Evolutionary conservation across 73 alveolate genomes (phyloP).

Genomic region (Tetrahymena elliotti): DNA sequence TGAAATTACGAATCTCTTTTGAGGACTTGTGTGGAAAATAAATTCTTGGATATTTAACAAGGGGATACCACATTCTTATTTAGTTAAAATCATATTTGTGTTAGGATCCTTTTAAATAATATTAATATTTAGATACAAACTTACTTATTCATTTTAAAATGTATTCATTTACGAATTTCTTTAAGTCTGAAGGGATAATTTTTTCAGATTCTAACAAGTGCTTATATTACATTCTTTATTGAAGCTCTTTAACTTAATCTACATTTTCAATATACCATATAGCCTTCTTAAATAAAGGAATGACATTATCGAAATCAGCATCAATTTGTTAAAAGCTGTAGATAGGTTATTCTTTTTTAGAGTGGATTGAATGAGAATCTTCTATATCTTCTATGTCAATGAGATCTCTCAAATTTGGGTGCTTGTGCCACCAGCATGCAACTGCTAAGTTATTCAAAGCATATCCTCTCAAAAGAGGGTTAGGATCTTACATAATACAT

Average conservation of each 20-base stretch:
- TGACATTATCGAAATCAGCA: conserved; percentile 24
- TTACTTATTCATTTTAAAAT: no score
- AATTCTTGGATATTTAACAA: conserved; percentile 19
- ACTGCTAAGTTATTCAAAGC: conserved; percentile 30
- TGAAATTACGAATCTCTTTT: neutral
- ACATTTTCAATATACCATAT: conserved; percentile 22
- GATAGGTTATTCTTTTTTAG: neutral
- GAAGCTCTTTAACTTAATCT: neutral
- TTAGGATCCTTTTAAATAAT: neutral
- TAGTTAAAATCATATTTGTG: neutral
- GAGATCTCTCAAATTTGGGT: conserved; percentile 20
- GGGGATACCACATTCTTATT: conserved; percentile 9
- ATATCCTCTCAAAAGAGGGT: conserved; percentile 19
- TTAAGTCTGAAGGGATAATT: conserved; percentile 2
- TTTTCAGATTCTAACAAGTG: conserved; percentile 3
- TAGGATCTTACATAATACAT: conserved; percentile 17
- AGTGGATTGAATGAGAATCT: neutral
- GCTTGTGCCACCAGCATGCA: conserved; percentile 42
- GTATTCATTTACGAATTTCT: conserved; percentile 4
- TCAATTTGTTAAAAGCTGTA: conserved; percentile 9
- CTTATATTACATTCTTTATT: neutral
- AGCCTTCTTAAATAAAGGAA: conserved; percentile 16
- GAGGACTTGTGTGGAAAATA: conserved; percentile 16
- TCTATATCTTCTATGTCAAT: conserved; percentile 3
- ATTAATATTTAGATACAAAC: no score